A percentile compares a stretch with the other conserved stretches of the same genome.
These are phyloP conservation scores for Scutellaria minor DNA, from an alignment of 257 asterid genomes.

Conservation along the genomic window DNA sequence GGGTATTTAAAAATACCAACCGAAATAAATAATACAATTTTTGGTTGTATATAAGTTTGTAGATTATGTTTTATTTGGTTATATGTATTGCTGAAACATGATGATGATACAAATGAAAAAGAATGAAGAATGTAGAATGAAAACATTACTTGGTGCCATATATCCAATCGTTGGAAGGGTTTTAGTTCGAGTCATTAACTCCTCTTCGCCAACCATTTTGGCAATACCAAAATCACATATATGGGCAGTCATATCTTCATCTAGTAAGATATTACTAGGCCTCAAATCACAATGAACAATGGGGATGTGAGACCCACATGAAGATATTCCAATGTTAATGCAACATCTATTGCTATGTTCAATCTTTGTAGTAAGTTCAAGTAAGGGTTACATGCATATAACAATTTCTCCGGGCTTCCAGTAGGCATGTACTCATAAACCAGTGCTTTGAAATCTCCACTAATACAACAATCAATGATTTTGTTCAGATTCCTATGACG, in stretches of 20 bases:
- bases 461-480: conserved; percentile 43
- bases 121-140: not conserved
- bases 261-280: conserved; percentile 42
- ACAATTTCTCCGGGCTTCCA: conserved; percentile 42
- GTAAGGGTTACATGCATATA: not conserved
- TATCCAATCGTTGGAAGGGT: no score
- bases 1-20: no score
- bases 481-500: conserved; percentile 54
- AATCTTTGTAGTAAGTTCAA: conserved; percentile 37
- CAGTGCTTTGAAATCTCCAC: conserved; percentile 41
- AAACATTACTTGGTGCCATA: no score
- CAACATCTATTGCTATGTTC: conserved; percentile 37
- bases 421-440: conserved; percentile 46
- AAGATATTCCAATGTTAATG: conserved; percentile 42
- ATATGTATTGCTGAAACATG: no score
- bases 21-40: no score
- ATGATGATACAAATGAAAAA: no score
- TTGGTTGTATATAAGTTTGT: no score
- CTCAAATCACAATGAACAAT: conserved; percentile 45
- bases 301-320: conserved; percentile 32
- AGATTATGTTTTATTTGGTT: no score
- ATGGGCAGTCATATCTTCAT: conserved; percentile 39
- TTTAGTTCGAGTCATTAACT: no score
- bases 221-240: conserved; percentile 44
- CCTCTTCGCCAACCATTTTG: conserved; percentile 30